Conservation (phyloP, 2,329 filamentous ascomycete species). For the Penicillium sclerotigenum region DNA sequence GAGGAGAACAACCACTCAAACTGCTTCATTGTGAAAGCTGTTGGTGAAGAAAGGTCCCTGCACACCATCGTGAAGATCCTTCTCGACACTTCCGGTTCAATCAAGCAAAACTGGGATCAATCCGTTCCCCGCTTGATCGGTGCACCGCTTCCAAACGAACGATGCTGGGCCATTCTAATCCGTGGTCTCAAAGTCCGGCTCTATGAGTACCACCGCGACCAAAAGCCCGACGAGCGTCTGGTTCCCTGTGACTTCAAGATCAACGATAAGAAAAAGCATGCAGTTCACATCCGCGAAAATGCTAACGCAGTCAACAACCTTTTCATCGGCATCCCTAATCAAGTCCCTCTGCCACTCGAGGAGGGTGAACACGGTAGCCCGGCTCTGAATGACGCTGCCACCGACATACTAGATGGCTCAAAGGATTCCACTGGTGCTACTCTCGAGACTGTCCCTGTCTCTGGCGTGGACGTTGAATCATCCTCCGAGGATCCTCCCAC, state of each 20-base stretch:
- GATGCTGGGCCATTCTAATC: constrained; percentile 4
- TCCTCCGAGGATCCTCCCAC: background rate
- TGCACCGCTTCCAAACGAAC: background rate
- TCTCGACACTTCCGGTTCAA: background rate
- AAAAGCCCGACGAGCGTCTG: background rate
- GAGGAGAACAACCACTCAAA: background rate
- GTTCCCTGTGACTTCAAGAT: constrained; percentile 3
- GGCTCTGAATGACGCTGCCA: background rate
- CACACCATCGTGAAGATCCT: constrained; percentile 1
- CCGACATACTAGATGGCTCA: background rate
- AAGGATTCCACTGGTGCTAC: background rate
- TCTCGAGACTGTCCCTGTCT: background rate
- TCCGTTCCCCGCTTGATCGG: background rate
- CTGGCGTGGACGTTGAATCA: background rate
- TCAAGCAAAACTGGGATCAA: background rate
- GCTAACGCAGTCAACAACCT: background rate
- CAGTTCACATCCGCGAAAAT: background rate
- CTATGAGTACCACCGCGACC: background rate
- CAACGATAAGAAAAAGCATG: background rate
- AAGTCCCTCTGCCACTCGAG: background rate
- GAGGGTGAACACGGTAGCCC: background rate
- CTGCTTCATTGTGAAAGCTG: background rate
- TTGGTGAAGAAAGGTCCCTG: background rate
- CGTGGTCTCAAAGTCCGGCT: constrained; percentile 1
- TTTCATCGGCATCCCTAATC: background rate